phyloP scores from a whole-genome alignment of 345 rosid genomes.

The Rhodamnia rubescens region DNA sequence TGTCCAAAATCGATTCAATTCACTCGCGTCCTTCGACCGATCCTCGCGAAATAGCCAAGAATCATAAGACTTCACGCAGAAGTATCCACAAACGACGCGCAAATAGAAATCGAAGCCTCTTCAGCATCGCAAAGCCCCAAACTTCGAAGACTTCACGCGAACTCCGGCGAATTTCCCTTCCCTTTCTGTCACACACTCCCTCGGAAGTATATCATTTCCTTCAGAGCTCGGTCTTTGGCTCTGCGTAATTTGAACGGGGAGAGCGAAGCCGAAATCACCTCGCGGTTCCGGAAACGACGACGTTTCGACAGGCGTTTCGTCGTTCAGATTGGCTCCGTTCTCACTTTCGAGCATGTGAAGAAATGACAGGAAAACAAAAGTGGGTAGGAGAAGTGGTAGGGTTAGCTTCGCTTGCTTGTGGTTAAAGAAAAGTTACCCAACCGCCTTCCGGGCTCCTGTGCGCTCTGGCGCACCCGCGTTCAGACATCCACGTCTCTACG shows the following conservation, averaged over 20 bases:
- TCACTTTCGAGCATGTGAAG: background rate
- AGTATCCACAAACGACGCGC: background rate
- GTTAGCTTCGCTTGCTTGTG: background rate
- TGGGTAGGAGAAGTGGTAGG: background rate
- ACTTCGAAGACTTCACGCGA: background rate
- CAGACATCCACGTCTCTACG: background rate
- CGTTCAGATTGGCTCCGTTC: background rate
- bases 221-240: background rate
- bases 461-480: no score
- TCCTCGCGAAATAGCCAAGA: background rate
- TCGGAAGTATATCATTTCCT: background rate
- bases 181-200: background rate
- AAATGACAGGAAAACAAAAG: no score
- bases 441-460: background rate
- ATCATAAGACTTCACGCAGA: background rate
- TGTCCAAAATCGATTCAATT: background rate
- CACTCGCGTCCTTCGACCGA: background rate
- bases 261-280: background rate
- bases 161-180: background rate
- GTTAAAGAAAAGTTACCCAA: no score
- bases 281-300: no score
- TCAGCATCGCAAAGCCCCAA: background rate
- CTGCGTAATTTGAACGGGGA: background rate
- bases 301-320: background rate
- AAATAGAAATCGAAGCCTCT: background rate